These are phyloP conservation scores for Zymoseptoria brevis DNA, from an alignment of 2,329 filamentous ascomycete genomes.

Conservation along the genomic window DNA sequence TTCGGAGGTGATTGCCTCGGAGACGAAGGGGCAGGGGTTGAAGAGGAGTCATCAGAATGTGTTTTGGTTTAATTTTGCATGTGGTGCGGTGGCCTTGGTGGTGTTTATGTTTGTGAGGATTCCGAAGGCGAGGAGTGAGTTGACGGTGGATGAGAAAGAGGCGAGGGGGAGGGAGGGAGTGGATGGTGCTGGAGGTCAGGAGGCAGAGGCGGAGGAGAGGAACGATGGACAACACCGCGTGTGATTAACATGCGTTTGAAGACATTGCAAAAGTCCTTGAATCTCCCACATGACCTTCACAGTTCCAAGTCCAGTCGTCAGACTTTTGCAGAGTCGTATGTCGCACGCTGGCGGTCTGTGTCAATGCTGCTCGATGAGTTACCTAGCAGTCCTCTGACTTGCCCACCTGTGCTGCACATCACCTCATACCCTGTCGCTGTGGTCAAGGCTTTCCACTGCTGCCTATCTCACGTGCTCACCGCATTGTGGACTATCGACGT, in stretches of 20 bases:
- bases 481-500: not conserved
- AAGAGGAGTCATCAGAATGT: conserved; percentile 54
- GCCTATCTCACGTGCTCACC: not conserved
- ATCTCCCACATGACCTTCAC: not conserved
- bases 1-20: conserved; percentile 53
- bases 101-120: conserved; percentile 51
- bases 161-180: not conserved
- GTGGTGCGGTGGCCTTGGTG: conserved; percentile 44
- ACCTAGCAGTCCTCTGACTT: too few species aligned
- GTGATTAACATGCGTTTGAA: not conserved
- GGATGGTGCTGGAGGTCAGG: not conserved
- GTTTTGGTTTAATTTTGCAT: conserved; percentile 58
- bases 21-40: conserved; percentile 37
- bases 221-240: not conserved
- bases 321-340: not conserved
- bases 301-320: not conserved
- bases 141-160: conserved; percentile 50
- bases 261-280: not conserved
- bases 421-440: not conserved
- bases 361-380: too few species aligned
- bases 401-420: too few species aligned
- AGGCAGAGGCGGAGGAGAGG: not conserved
- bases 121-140: conserved; percentile 48
- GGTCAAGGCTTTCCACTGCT: not conserved
- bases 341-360: not conserved